A percentile compares a stretch with the other conserved stretches of the same genome.
Conservation (phyloP, 306 rosid genomes). For the Lupinus albus region DNA sequence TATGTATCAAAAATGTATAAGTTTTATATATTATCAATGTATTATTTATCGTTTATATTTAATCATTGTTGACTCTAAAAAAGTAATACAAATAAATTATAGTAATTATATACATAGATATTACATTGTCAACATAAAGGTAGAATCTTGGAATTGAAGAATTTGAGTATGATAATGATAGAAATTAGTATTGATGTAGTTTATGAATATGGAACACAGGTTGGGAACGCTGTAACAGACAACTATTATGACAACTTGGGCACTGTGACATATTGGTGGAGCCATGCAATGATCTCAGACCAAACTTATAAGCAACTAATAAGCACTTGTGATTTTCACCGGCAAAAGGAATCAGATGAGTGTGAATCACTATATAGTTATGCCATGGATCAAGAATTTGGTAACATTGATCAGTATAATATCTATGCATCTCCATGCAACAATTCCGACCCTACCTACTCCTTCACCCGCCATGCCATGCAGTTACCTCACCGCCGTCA, state of each 20-base stretch:
- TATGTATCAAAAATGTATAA: no score
- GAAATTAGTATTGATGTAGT: no score
- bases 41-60: no score
- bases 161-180: no score
- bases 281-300: conserved; percentile 98
- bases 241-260: conserved; percentile 90
- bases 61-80: no score
- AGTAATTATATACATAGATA: no score
- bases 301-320: conserved; percentile 76
- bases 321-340: conserved; percentile 73
- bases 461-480: conserved; percentile 53
- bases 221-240: conserved; percentile 96
- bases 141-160: no score
- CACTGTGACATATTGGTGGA: conserved; percentile 97
- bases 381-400: conserved; percentile 94
- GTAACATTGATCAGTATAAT: conserved; percentile 94
- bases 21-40: no score
- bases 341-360: conserved; percentile 77
- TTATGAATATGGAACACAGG: conserved; percentile 49
- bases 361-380: conserved; percentile 82
- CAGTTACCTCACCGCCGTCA: conserved; percentile 69
- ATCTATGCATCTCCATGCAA: conserved; percentile 92
- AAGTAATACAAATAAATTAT: no score
- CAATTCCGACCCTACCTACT: conserved; percentile 65
- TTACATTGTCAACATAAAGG: no score